Conservation (phyloP, 371 early-diverging fungal species). For the Mortierella sp. region DNA sequence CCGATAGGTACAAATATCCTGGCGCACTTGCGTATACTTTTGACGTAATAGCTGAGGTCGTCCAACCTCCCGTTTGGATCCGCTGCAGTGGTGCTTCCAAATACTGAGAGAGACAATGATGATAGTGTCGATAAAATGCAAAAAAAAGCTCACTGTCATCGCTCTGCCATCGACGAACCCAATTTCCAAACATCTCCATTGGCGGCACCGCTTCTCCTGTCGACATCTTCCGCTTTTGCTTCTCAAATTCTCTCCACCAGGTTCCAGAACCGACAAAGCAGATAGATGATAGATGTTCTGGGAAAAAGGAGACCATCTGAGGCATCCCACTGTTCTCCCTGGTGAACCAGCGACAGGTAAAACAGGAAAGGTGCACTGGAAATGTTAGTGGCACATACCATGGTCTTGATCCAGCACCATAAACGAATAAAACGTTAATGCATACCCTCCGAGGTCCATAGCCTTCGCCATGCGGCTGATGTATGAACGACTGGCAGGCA, state of each 20-base stretch:
- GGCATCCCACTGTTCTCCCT: conserved; percentile 48
- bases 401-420: neutral
- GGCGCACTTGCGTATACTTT: conserved; percentile 61
- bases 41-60: conserved; percentile 45
- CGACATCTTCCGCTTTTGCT: conserved; percentile 44
- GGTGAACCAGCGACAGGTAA: too few relatives aligned
- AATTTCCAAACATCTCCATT: conserved; percentile 60
- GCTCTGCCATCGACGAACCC: conserved; percentile 66
- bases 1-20: conserved; percentile 64
- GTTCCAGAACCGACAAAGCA: conserved; percentile 49
- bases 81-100: conserved; percentile 38
- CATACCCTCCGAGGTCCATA: conserved; percentile 51
- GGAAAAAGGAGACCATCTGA: conserved; percentile 50
- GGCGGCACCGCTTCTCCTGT: conserved; percentile 50
- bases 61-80: conserved; percentile 41
- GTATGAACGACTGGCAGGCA: conserved; percentile 55
- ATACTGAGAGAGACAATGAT: conserved; percentile 57
- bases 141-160: conserved; percentile 71
- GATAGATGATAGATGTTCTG: conserved; percentile 47
- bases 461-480: conserved; percentile 57
- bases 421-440: neutral
- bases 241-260: conserved; percentile 56
- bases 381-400: neutral
- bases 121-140: conserved; percentile 68
- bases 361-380: neutral